These are phyloP conservation scores for Fomitopsis pulvina DNA, from an alignment of 768 basidiomycete genomes.

Conservation along the genomic window DNA sequence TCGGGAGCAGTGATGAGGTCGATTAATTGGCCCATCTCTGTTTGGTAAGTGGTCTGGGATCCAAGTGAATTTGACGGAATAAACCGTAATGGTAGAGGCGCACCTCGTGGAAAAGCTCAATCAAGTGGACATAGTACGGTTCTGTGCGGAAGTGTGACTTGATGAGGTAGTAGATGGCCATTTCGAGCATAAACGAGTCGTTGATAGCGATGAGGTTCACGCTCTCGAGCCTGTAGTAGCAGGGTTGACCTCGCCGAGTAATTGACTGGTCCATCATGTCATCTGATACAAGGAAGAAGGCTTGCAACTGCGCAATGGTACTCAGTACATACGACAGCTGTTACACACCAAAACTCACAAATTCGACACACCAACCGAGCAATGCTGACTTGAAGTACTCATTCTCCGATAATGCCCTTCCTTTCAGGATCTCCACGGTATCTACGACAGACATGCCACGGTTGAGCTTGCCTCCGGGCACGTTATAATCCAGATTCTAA, in stretches of 20 bases:
- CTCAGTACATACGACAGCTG: background rate
- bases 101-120: slow-evolving; percentile 90
- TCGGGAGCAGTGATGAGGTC: slow-evolving; percentile 96
- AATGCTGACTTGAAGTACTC: slow-evolving; percentile 88
- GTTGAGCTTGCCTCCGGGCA: slow-evolving; percentile 95
- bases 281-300: slow-evolving; percentile 93
- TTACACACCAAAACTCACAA: slow-evolving; percentile 65
- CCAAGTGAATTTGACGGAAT: background rate
- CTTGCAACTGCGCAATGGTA: slow-evolving; percentile 66
- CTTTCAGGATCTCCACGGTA: slow-evolving; percentile 83
- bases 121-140: slow-evolving; percentile 78
- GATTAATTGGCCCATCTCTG: slow-evolving; percentile 93
- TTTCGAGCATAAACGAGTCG: slow-evolving; percentile 94
- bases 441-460: slow-evolving; percentile 95
- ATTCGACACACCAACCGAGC: slow-evolving; percentile 93
- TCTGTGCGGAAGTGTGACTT: slow-evolving; percentile 80
- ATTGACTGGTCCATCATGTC: slow-evolving; percentile 97
- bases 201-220: slow-evolving; percentile 90
- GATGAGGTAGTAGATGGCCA: slow-evolving; percentile 86
- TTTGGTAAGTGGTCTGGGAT: slow-evolving; percentile 65
- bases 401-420: slow-evolving; percentile 59
- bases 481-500: slow-evolving; percentile 87
- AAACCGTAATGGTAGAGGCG: slow-evolving; percentile 13
- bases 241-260: slow-evolving; percentile 90
- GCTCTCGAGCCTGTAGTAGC: slow-evolving; percentile 75